Evolutionary conservation across 306 rosid genomes (phyloP), one percentile per base, ranked within the genome.

Genomic region (Lathyrus aphaca): DNA sequence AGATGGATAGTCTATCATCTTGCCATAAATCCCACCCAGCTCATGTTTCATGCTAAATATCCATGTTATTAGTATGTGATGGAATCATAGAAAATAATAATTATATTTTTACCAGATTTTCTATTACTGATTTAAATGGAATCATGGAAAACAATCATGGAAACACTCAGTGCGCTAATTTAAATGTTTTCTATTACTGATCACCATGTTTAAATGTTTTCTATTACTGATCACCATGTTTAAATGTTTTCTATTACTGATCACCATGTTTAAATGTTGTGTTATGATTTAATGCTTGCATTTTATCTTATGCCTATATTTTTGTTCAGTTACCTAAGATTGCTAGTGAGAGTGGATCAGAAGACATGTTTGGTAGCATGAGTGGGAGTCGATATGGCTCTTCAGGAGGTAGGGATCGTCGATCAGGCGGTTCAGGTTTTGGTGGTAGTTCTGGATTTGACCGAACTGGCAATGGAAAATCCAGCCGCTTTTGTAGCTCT

Each of bases 271-370:
- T 59, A 11, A 61, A 16, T 29, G 10, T 27, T 38, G 73, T 40
- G 50, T 37, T 6, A 79, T 77, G 72, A 18, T 61, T 63, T 58
- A 73, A 71, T n/a, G 74, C 72, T 64, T 49, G 39, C 39, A 25
- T 54, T 37, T 49, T 57, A 6, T 35, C 39, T 35, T 6, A 35
- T 35, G 40, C 50, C 60, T 18, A 32, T 57, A 25, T 77, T 70
- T 17, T 29, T 83, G 56, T 79, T 81, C 89, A 95, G 99, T 88
- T 95, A 27, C 95, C 97, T 3, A 79, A 45, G 42, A 87, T 94
- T 64, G 70, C 91, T 59, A 86, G 74, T 69, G 96, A 86, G 32
- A 66, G 86, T 48, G 81, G 79, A 68, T 80, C 82, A 19, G 67
- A 68, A 32, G 87, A 80, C 73, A 75, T 82, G 79, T 69, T 80